phyloP scores from a whole-genome alignment of 2,329 filamentous ascomycete species.

The Trichoderma koningiopsis region DNA sequence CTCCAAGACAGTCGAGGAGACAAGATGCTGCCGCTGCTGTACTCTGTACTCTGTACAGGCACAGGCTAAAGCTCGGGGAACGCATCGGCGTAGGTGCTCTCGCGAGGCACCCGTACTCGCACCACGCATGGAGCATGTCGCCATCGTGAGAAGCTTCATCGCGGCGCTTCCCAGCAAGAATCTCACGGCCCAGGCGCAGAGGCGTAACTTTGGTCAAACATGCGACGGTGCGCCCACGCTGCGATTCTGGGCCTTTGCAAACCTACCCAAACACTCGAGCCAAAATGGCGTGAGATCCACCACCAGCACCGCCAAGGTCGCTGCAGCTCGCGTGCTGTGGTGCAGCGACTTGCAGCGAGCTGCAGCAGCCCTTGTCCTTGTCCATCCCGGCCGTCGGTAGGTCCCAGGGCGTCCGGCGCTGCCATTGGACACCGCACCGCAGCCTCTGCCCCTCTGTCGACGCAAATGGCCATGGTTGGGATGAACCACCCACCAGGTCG shows the following conservation, averaged over 20 bases:
- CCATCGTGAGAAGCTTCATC: slow-evolving; percentile 6
- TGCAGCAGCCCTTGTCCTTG: slow-evolving; percentile 19
- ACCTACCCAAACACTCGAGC: slow-evolving; percentile 11
- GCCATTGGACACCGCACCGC: slow-evolving; percentile 24
- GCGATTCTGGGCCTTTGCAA: slow-evolving; percentile 24
- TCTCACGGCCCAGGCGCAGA: not conserved
- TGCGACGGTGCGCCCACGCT: slow-evolving; percentile 24
- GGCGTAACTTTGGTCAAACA: slow-evolving; percentile 18
- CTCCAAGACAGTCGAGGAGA: not conserved
- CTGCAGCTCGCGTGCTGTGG: slow-evolving; percentile 33
- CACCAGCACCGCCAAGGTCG: slow-evolving; percentile 23
- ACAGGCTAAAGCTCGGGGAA: not conserved
- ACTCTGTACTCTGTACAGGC: not conserved
- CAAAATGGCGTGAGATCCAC: slow-evolving; percentile 23
- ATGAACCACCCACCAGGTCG: slow-evolving; percentile 22
- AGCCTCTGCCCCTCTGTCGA: slow-evolving; percentile 12
- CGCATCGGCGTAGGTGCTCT: not conserved
- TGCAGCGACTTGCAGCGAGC: slow-evolving; percentile 25
- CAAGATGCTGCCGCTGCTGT: not conserved
- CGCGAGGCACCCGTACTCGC: not conserved
- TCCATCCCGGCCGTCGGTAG: slow-evolving; percentile 22
- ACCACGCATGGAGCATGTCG: not conserved
- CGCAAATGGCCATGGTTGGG: slow-evolving; percentile 6
- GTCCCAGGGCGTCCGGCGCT: slow-evolving; percentile 17
- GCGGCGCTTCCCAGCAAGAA: not conserved